These are phyloP conservation scores for Erysimum cheiranthoides DNA, from an alignment of 345 rosid genomes.

Conservation along the genomic window DNA sequence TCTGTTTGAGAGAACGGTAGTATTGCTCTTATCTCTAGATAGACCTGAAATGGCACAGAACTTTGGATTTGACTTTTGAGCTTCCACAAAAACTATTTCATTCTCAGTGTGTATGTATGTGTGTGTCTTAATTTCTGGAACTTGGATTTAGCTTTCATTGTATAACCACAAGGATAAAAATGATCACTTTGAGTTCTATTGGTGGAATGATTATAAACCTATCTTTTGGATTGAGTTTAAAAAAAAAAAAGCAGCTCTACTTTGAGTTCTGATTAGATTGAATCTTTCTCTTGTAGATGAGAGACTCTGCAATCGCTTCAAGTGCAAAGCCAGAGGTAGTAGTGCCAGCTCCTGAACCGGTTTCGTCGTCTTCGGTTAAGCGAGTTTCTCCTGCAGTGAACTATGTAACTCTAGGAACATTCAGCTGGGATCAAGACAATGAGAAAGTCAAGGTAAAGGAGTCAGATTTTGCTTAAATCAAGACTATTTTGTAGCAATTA, in stretches of 20 bases:
- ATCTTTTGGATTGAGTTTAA: neutral
- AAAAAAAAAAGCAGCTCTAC: neutral
- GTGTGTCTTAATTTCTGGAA: slow-evolving; percentile 11
- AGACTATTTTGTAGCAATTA: neutral
- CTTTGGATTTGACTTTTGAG: neutral
- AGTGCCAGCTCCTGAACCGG: slow-evolving; percentile 49
- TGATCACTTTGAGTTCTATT: neutral
- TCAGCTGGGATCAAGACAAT: slow-evolving; percentile 97
- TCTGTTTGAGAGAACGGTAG: neutral
- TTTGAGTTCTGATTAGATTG: neutral
- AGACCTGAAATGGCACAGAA: neutral
- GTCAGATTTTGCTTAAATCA: neutral
- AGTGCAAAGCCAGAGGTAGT: slow-evolving; percentile 49
- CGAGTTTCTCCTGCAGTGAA: slow-evolving; percentile 46
- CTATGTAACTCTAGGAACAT: slow-evolving; percentile 70
- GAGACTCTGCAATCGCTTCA: slow-evolving; percentile 28
- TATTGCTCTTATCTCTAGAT: neutral
- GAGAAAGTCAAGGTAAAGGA: slow-evolving; percentile 87
- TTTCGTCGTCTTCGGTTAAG: slow-evolving; percentile 54
- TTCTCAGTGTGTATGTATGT: neutral
- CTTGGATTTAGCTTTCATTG: neutral
- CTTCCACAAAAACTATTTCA: slow-evolving; percentile 5
- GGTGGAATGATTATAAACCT: neutral
- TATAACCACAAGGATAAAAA: neutral
- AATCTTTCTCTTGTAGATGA: slow-evolving; percentile 24